A percentile compares a stretch with the other conserved stretches of the same genome.
These are phyloP conservation scores for Solanum sejunctum DNA, from an alignment of 257 asterid genomes.

Conservation along the genomic window DNA sequence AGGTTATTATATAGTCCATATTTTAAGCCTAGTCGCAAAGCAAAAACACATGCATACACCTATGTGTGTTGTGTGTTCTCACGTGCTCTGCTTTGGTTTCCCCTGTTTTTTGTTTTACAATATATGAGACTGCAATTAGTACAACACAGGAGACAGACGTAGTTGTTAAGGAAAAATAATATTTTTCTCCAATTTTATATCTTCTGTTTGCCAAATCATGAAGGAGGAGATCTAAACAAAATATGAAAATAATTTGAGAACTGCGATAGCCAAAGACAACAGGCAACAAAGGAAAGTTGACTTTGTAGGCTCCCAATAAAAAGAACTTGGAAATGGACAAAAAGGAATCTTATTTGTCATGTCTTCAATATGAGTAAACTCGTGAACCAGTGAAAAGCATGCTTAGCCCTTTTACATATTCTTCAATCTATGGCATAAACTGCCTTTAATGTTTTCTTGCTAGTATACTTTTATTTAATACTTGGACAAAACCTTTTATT, in stretches of 20 bases:
- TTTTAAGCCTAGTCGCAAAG: background rate
- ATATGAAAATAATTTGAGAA: background rate
- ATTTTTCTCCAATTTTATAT: background rate
- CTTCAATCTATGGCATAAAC: background rate
- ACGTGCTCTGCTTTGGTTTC: background rate
- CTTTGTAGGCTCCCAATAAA: background rate
- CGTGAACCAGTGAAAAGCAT: background rate
- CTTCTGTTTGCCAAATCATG: background rate
- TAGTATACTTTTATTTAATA: too few relatives aligned
- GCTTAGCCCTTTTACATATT: background rate
- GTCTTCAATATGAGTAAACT: background rate
- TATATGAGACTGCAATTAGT: background rate
- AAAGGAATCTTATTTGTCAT: background rate
- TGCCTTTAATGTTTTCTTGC: too few relatives aligned
- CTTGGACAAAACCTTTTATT: too few relatives aligned
- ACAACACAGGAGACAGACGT: background rate
- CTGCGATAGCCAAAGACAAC: background rate
- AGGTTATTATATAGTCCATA: background rate
- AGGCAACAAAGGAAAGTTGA: background rate
- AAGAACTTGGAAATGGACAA: background rate
- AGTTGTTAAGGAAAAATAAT: background rate
- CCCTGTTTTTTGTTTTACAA: background rate
- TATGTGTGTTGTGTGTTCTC: background rate
- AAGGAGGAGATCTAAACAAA: background rate
- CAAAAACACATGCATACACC: background rate